Conservation (phyloP, 1,284 basidiomycete species). For the Cryptococcus hybrid region DNA sequence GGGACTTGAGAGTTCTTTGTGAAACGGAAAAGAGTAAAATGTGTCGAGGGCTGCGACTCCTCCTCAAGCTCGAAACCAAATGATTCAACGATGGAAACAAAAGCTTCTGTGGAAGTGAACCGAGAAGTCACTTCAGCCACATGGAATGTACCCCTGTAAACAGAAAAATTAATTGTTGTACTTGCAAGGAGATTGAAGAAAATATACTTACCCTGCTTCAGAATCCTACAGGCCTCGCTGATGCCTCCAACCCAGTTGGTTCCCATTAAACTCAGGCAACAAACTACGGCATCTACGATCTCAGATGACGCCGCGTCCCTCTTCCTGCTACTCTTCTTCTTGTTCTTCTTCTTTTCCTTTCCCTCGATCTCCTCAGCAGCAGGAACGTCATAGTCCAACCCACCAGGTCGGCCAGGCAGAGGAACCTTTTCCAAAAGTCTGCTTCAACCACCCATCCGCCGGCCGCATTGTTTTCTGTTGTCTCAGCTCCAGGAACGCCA, state of each 20-base stretch:
- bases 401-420: constrained; percentile 71
- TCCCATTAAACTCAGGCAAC: constrained; percentile 94
- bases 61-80: constrained; percentile 76
- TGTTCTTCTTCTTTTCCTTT: constrained; percentile 47
- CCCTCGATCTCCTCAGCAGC: not conserved
- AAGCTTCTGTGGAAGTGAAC: constrained; percentile 71
- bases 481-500: constrained; percentile 16
- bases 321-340: constrained; percentile 14
- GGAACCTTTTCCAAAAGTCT: constrained; percentile 74
- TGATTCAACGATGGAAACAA: constrained; percentile 65
- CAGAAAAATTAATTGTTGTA: too few relatives aligned
- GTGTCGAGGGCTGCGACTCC: constrained; percentile 72
- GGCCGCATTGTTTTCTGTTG: not conserved
- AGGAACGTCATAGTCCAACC: not conserved
- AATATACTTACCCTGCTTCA: constrained; percentile 59
- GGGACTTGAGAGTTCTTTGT: constrained; percentile 60
- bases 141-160: constrained; percentile 75
- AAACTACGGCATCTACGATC: constrained; percentile 86
- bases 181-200: too few relatives aligned
- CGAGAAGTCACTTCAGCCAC: constrained; percentile 96
- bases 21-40: constrained; percentile 87
- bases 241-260: constrained; percentile 93
- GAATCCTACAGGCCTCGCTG: constrained; percentile 81
- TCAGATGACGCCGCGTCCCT: constrained; percentile 39
- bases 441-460: constrained; percentile 72